Conservation (phyloP, 2,329 filamentous ascomycete genomes). For the Amauroascus verrucosus region DNA sequence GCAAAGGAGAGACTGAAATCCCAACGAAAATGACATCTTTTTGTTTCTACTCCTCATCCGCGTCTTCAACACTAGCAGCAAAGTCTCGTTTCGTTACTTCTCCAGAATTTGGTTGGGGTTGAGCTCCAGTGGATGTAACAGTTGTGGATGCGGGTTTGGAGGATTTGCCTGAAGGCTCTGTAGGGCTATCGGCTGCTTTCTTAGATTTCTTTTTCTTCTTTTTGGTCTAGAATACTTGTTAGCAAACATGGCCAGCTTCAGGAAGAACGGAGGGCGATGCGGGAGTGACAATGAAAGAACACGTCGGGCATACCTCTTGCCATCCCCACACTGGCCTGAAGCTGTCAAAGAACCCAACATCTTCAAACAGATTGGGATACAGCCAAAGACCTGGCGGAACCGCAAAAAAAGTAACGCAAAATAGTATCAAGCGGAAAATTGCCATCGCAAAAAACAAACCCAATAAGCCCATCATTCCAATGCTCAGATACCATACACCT, state of each 20-base stretch:
- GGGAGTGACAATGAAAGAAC: background rate
- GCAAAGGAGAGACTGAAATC: background rate
- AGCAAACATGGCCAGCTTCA: background rate
- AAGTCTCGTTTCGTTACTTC: constrained; percentile 32
- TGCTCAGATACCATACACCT: constrained; percentile 94
- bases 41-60: constrained; percentile 28
- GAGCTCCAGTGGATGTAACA: constrained; percentile 25
- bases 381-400: constrained; percentile 88
- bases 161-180: constrained; percentile 1
- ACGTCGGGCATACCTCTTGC: constrained; percentile 65
- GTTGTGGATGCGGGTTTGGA: constrained; percentile 15
- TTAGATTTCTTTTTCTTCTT: constrained; percentile 34
- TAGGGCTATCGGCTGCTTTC: constrained; percentile 13
- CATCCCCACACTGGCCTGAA: constrained; percentile 96
- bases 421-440: constrained; percentile 90
- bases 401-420: constrained; percentile 81
- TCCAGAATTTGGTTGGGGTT: constrained; percentile 28
- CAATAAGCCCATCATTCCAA: constrained; percentile 80
- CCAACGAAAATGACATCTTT: background rate
- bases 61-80: constrained; percentile 39
- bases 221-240: constrained; percentile 21
- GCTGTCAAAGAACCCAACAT: constrained; percentile 95
- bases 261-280: constrained; percentile 1
- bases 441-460: constrained; percentile 96
- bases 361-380: constrained; percentile 95